These are phyloP conservation scores for Solanum pinnatisectum DNA, from an alignment of 257 asterid genomes.

Conservation along the genomic window DNA sequence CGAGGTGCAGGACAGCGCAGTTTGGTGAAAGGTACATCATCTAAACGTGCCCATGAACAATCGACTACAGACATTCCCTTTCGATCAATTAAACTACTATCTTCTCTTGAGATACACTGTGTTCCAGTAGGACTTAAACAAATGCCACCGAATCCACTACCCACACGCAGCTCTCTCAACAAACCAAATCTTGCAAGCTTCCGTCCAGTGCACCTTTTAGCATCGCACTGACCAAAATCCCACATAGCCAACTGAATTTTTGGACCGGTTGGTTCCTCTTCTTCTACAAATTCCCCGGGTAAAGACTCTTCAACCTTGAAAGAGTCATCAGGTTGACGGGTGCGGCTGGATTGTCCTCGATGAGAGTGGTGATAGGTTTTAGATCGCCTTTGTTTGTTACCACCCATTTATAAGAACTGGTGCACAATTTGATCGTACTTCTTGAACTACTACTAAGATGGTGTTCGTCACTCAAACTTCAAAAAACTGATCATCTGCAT, in stretches of 20 bases:
- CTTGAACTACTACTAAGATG: background rate
- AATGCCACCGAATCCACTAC: conserved; percentile 79
- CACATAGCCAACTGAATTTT: conserved; percentile 92
- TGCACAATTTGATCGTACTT: background rate
- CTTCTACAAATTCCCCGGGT: conserved; percentile 36
- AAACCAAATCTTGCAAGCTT: conserved; percentile 94
- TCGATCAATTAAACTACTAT: conserved; percentile 53
- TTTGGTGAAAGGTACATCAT: conserved; percentile 93
- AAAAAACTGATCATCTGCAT: background rate
- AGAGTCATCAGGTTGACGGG: conserved; percentile 31
- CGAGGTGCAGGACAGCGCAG: conserved; percentile 95
- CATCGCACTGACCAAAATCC: conserved; percentile 98
- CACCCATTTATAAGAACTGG: conserved; percentile 35
- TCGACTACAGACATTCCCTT: conserved; percentile 95
- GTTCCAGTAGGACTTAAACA: conserved; percentile 89
- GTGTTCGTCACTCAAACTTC: background rate
- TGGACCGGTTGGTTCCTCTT: conserved; percentile 38
- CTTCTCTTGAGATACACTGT: conserved; percentile 88
- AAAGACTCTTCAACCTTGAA: conserved; percentile 51
- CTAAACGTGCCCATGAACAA: conserved; percentile 97
- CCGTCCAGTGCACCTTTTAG: conserved; percentile 96
- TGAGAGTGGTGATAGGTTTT: conserved; percentile 42
- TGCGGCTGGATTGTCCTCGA: conserved; percentile 24
- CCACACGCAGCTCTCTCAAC: conserved; percentile 81
- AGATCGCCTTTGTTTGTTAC: conserved; percentile 61